Base-by-base conservation (phyloP, 805 yeast genomes). In the Sungouiozyma intestinalis region DNA sequence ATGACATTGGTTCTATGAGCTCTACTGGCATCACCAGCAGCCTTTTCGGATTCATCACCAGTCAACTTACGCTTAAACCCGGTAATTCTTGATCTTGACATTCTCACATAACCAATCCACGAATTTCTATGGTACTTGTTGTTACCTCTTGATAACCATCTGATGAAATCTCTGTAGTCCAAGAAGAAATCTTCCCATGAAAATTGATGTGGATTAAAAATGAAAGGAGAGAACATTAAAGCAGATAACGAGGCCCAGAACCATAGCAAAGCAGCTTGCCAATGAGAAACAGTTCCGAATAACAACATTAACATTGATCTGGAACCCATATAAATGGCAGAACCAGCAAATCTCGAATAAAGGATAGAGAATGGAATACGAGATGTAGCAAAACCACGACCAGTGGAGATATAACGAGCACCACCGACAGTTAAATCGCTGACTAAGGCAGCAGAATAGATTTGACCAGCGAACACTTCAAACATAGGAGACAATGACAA, bases 151-250 rank as follows among this genome's bases (percentile, higher is more conserved):
- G 86, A 77, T 57, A 83, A 69, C 94, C 94, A 83, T 69, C 85
- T 76, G 58, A 88, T 81, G 67, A 76, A 92, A 60, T 86, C 95
- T 65, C 95, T 78, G 76, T 92, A 92, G 65, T 92, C 98, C 62
- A 90, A 78, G 68, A 90, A 86, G 77, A 83, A 90, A 67, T 88
- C 97, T 62, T 81, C 84, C 88, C 94, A 82, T 40, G 96, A 79
- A 65, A 88, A 92, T 71, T 92, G 97, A 68, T 90, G 97, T 38
- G 98, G 98, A 68, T 92, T 92, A 77, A 86, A 92, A 47, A 92
- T 60, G 64, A 90, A 87, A 57, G 98, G 98, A 39, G 97, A 81
- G 53, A 86, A 77, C 68, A 86, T 74, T 68, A 92, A 73, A 3
- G 97, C 85, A 38, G 87, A 72, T 53, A 87, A 70, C 16, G 95